Evolutionary conservation across 1,284 basidiomycete species (phyloP).

Genomic region (Cerioporus squamosus): DNA sequence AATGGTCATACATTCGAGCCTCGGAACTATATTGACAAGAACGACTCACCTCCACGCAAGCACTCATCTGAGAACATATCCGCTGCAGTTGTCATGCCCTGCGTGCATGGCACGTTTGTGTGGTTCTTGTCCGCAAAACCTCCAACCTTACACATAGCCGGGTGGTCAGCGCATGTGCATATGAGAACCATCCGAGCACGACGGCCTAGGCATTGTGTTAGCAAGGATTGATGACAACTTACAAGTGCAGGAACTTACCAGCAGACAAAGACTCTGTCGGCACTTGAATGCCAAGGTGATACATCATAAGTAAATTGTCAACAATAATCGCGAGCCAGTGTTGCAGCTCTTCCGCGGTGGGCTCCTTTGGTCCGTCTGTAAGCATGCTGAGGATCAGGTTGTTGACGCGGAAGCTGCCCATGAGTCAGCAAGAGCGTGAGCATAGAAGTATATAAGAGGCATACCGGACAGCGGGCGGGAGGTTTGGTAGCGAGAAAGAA

Average conservation of each 20-base stretch:
- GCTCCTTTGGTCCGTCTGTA: constrained; percentile 15
- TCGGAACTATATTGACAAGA: too few species aligned
- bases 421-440: not conserved
- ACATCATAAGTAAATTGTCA: constrained; percentile 21
- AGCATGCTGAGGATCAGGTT: constrained; percentile 23
- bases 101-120: not conserved
- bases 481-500: constrained; percentile 18
- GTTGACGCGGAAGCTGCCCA: too few species aligned
- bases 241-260: too few species aligned
- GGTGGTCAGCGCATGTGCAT: constrained; percentile 33
- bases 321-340: constrained; percentile 21
- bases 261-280: too few species aligned
- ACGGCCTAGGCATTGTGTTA: constrained; percentile 30
- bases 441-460: not conserved
- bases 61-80: constrained; percentile 22
- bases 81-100: not conserved
- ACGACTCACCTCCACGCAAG: not conserved
- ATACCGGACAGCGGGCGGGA: constrained; percentile 19
- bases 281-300: too few species aligned
- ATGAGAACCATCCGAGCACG: constrained; percentile 30
- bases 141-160: constrained; percentile 36
- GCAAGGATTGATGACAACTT: not conserved
- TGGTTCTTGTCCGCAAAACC: constrained; percentile 34
- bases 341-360: constrained; percentile 25
- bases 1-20: too few species aligned